phyloP scores from a whole-genome alignment of 371 early-diverging fungal genomes.

The Coemansia sp. region DNA sequence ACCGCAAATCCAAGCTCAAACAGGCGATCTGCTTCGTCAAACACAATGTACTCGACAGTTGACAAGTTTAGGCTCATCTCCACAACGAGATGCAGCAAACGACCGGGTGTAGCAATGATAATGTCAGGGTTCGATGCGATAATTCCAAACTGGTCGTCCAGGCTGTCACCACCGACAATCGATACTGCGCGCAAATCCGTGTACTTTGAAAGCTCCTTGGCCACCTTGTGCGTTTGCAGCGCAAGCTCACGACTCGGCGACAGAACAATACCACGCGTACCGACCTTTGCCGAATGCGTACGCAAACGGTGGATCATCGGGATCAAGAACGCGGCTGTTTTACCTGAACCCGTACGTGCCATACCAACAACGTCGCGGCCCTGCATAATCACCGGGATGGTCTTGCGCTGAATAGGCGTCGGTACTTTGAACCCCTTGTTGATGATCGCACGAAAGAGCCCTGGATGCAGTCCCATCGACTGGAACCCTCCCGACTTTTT shows the following conservation, averaged over 20 bases:
- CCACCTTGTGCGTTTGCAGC: conserved; percentile 91
- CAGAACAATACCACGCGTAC: conserved; percentile 82
- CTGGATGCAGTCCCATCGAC: conserved; percentile 77
- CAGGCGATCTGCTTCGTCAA: conserved; percentile 98
- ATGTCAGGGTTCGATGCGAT: conserved; percentile 94
- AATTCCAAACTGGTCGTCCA: conserved; percentile 87
- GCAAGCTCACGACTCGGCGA: conserved; percentile 97
- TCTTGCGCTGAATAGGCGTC: conserved; percentile 98
- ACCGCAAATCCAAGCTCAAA: conserved; percentile 97
- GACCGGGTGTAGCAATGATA: conserved; percentile 97
- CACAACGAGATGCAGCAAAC: conserved; percentile 91
- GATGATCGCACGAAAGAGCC: conserved; percentile 73
- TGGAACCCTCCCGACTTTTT: conserved; percentile 96
- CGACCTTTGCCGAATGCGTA: conserved; percentile 82
- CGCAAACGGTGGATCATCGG: conserved; percentile 91
- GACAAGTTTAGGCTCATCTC: conserved; percentile 89
- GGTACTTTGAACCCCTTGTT: conserved; percentile 95
- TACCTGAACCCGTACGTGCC: conserved; percentile 98
- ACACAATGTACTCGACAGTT: conserved; percentile 92
- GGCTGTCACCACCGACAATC: conserved; percentile 93
- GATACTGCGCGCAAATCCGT: conserved; percentile 87
- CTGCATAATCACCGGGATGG: conserved; percentile 88
- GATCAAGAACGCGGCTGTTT: conserved; percentile 96
- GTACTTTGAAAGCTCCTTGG: conserved; percentile 83
- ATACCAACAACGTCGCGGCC: conserved; percentile 95